phyloP scores from a whole-genome alignment of 164 flowering plant species.

The Annona squamosa region DNA sequence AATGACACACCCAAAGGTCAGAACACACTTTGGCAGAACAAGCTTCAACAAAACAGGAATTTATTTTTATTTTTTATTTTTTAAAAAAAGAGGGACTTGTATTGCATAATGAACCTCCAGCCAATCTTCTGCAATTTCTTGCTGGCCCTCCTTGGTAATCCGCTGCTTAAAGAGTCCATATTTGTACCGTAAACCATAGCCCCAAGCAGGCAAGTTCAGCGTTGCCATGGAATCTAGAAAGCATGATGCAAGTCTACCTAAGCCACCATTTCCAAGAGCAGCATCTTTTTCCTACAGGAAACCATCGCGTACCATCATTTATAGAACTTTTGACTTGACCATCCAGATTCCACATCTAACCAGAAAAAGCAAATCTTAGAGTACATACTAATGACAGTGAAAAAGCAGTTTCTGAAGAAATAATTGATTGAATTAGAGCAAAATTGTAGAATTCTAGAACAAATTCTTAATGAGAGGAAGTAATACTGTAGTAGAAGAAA shows the following conservation, averaged over 20 bases:
- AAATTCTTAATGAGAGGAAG: background rate
- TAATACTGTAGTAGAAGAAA: background rate
- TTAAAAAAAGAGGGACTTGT: background rate
- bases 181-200: conserved; percentile 91
- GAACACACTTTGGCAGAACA: conserved; percentile 3
- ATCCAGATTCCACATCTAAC: background rate
- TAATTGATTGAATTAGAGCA: background rate
- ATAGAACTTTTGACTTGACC: background rate
- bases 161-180: conserved; percentile 93
- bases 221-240: conserved; percentile 97
- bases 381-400: background rate
- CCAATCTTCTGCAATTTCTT: conserved; percentile 96
- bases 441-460: background rate
- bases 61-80: background rate
- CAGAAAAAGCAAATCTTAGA: background rate
- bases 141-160: conserved; percentile 74
- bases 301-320: background rate
- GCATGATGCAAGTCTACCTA: conserved; percentile 98
- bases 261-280: conserved; percentile 96
- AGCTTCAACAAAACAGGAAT: background rate
- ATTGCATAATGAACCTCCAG: conserved; percentile 61
- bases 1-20: background rate
- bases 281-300: conserved; percentile 88
- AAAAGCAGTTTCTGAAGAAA: background rate
- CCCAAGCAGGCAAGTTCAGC: conserved; percentile 94